Evolutionary conservation across 768 basidiomycete genomes (phyloP), one percentile per base, ranked within the genome.

Genomic region (Pulveroboletus sp.): DNA sequence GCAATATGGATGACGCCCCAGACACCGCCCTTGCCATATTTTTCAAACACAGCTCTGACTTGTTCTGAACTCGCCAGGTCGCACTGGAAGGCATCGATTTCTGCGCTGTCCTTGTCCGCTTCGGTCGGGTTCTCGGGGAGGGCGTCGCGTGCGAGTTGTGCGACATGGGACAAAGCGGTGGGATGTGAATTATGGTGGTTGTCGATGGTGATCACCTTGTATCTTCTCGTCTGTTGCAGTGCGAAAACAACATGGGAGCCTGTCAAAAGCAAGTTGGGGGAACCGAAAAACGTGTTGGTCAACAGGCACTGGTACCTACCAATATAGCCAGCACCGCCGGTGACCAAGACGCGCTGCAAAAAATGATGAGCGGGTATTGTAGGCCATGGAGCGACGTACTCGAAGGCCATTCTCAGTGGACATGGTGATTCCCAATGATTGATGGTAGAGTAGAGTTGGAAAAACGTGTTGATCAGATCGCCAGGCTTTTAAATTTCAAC

Each of bases 1-100:
- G 95, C 97, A 48, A 99, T 81, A 68, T 98, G 97, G 46, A 99
- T 75, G 20, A 97, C 92, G 43, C 94, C 97, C 90, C 93, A 97
- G 53, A 99, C 90, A 4, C 90, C 90, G 17, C 90, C 90, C 60
- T 90, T 85, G 44, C 81, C 83, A 67, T 95, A 95, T 53, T 80
- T 77, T 49, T 85, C 80, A 53, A 98, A 98, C 8, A 98, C 82
- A 14, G 73, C 71, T 48, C 84, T 79, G 51, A 98, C 77, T 59
- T 91, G 77, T 2, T 79, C 80, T 23, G 78, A 72, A 41, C 78
- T 75, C 12, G 87, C 90, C 49, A 98, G 73, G 71, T 98, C 93
- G 57, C 81, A 85, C 7, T 69, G 64, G 65, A 83, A 67, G 16
- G 77, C 69, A 53, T 93, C 88, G 51, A 97, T 81, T 58, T 82